Conservation (phyloP, 23 red algal species). For the Gracilariopsis chorda region DNA sequence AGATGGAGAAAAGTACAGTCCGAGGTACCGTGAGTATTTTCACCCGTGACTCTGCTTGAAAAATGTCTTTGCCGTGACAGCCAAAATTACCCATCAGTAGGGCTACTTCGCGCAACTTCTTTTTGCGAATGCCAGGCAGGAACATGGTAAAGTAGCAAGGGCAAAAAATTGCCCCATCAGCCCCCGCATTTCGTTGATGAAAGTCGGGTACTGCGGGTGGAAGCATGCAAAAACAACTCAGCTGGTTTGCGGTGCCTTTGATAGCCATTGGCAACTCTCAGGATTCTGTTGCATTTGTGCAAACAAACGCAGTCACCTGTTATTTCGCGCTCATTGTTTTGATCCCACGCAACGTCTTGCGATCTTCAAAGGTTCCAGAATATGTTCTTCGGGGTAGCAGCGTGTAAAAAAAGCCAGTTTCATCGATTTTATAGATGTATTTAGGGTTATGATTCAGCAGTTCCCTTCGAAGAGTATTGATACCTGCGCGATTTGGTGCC, state of each 20-base stretch:
- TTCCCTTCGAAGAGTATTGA: neutral
- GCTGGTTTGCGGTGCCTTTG: neutral
- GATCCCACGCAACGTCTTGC: neutral
- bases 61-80: neutral
- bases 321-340: neutral
- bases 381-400: neutral
- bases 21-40: no score
- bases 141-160: neutral
- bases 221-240: neutral
- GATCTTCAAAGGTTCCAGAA: neutral
- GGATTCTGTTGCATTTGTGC: neutral
- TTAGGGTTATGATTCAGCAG: neutral
- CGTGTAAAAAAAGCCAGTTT: slow-evolving; percentile 19
- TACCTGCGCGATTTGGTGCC: neutral
- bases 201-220: neutral
- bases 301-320: neutral
- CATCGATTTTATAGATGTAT: neutral
- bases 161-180: neutral
- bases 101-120: neutral
- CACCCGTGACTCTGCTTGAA: neutral
- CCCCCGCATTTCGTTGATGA: neutral
- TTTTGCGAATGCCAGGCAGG: neutral
- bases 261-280: neutral
- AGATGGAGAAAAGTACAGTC: neutral
- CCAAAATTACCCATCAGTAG: neutral